phyloP scores from a whole-genome alignment of 495 filamentous ascomycete genomes.

The Talaromyces trachyspermus region DNA sequence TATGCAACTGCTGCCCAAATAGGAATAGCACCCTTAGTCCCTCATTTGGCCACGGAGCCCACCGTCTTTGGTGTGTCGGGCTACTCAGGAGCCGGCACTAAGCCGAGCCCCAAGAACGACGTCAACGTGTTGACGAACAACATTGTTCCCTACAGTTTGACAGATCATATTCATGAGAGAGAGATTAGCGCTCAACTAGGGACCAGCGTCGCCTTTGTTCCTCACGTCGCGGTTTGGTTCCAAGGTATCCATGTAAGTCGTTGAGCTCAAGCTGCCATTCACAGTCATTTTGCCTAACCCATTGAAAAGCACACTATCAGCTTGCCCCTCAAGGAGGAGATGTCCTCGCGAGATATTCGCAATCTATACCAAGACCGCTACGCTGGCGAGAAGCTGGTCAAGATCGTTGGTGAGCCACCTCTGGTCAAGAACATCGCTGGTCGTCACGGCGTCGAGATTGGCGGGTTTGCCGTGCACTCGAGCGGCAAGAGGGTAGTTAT shows the following conservation, averaged over 20 bases:
- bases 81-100: constrained; percentile 94
- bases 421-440: constrained; percentile 82
- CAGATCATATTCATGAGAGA: constrained; percentile 92
- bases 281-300: constrained; percentile 13
- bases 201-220: constrained; percentile 74
- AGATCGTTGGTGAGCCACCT: constrained; percentile 82
- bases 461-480: constrained; percentile 87
- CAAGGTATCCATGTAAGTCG: constrained; percentile 70
- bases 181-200: constrained; percentile 81
- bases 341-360: constrained; percentile 86
- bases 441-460: constrained; percentile 90
- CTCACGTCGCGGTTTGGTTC: constrained; percentile 96
- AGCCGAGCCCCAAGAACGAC: constrained; percentile 93
- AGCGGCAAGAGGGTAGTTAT: constrained; percentile 85
- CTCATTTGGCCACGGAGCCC: constrained; percentile 70
- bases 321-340: constrained; percentile 74
- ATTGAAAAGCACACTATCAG: constrained; percentile 64
- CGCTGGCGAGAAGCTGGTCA: constrained; percentile 89
- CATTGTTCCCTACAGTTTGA: constrained; percentile 87
- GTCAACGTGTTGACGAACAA: constrained; percentile 81
- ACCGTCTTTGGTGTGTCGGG: constrained; percentile 90
- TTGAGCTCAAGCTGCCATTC: neutral
- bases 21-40: constrained; percentile 76
- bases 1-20: constrained; percentile 96
- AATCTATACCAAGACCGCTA: constrained; percentile 95